Percentiles rank a stretch among this genome's conserved stretches.
Evolutionary conservation across 2,329 filamentous ascomycete species (phyloP).

Genomic region (Ilyonectria sp.): DNA sequence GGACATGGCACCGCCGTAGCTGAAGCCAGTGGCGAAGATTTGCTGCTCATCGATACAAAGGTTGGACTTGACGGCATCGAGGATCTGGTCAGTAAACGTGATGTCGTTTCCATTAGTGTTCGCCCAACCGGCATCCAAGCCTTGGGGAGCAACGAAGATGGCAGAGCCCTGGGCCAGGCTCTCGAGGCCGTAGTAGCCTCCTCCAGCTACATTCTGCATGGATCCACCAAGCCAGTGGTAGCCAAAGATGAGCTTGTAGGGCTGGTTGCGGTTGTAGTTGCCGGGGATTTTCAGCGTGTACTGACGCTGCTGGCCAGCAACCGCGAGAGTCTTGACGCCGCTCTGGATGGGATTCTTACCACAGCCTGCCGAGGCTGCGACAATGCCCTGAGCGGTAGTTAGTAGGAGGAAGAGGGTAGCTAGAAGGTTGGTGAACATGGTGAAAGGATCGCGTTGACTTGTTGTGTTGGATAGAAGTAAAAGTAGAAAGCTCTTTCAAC

Average conservation of each 20-base stretch:
- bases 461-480: conserved; percentile 8
- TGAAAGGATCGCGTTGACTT: conserved; percentile 5
- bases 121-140: conserved; percentile 58
- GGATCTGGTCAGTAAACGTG: conserved; percentile 57
- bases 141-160: conserved; percentile 61
- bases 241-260: conserved; percentile 50
- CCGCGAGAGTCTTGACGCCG: conserved; percentile 51
- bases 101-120: conserved; percentile 60
- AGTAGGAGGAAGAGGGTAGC: conserved; percentile 8
- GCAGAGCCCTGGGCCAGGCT: conserved; percentile 53
- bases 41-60: conserved; percentile 60
- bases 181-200: conserved; percentile 59
- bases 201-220: conserved; percentile 55
- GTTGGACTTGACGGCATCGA: conserved; percentile 54
- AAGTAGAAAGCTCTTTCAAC: background rate
- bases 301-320: conserved; percentile 51
- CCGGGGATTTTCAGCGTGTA: conserved; percentile 57
- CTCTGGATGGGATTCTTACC: conserved; percentile 52
- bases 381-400: conserved; percentile 1
- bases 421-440: conserved; percentile 10
- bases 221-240: conserved; percentile 58
- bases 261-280: conserved; percentile 44
- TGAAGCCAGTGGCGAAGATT: conserved; percentile 62
- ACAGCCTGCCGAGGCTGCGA: conserved; percentile 53
- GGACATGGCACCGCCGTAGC: conserved; percentile 61